Base-by-base conservation (phyloP, 2,329 filamentous ascomycete genomes). In the Nothophaeocryptopus gaeumannii region DNA sequence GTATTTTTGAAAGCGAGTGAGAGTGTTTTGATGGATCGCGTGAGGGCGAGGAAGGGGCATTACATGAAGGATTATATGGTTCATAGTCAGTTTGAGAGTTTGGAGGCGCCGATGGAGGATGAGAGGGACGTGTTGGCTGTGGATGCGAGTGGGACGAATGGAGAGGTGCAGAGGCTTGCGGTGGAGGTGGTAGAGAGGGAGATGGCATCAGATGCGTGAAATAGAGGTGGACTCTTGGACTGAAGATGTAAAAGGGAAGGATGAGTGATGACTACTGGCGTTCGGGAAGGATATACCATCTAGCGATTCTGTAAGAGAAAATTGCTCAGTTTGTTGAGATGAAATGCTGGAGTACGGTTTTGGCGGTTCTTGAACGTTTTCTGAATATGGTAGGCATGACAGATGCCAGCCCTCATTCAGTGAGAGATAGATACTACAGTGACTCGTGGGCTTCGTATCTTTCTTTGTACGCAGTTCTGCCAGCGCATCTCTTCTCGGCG, bases 61-160 rank as follows among this genome's bases (percentile, higher is more conserved):
- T 99, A 93, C 72, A 96, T 99, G 91, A 92, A 93, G 63, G 86
- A 89, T 60, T 82, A 83, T 63, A 97, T 99, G 92, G 91, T 99
- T 8, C 84, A 87, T 63, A 95, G 89, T 72, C 93, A 99, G 68
- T 86, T 97, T 59, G 82, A 85, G 55, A 86, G 84, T 45, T 79
- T 99, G n/a, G 92, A 99, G 72, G 83, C 86, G 55, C 93, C 93
- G 0, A 77, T 77, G 44, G 70, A 73, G 39, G 82, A 88, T 14
- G 67, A 70, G 59, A 41, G 30, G 34, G 74, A 78, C 56, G 71
- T 76, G 2, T 57, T 75, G 46, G 67, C 67, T 15, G 68, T 78
- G 40, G 74, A 78, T 56, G 74, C 75, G 10, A 70, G 68, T 51
- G 72, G 73, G 9, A 64, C 58, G 26, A 62, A 66, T 42, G 56